A percentile compares a stretch with the other conserved stretches of the same genome.
phyloP scores from a whole-genome alignment of 2,329 filamentous ascomycete species.

The Gaeumannomyces tritici region DNA sequence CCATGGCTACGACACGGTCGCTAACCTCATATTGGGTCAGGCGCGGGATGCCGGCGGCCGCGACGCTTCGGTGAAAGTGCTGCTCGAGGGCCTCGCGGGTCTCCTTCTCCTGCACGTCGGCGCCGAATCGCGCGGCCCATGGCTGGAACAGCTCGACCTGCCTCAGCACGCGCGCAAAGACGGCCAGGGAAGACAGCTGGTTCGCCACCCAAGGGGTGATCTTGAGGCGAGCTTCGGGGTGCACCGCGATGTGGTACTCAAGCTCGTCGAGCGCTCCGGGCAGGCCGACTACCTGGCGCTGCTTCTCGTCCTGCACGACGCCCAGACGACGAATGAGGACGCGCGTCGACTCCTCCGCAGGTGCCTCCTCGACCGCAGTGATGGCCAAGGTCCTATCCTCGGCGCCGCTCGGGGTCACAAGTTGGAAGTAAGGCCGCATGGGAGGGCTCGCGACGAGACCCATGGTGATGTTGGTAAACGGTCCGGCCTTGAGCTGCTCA shows the following conservation, averaged over 20 bases:
- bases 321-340: constrained; percentile 6
- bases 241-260: constrained; percentile 3
- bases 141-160: constrained; percentile 9
- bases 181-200: constrained; percentile 6
- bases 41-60: constrained; percentile 5
- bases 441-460: constrained; percentile 4
- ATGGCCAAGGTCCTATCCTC: constrained; percentile 5
- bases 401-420: constrained; percentile 1
- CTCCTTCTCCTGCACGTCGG: constrained; percentile 8
- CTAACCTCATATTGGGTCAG: constrained; percentile 6
- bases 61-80: constrained; percentile 6
- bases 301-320: constrained; percentile 7
- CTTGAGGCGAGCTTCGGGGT: neutral
- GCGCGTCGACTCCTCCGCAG: constrained; percentile 2
- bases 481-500: constrained; percentile 5
- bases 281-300: constrained; percentile 7
- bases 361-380: constrained; percentile 7
- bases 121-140: constrained; percentile 7
- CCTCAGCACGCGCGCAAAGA: constrained; percentile 5
- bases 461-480: constrained; percentile 4
- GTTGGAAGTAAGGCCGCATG: constrained; percentile 6
- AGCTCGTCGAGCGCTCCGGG: constrained; percentile 9
- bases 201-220: constrained; percentile 5
- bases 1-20: constrained; percentile 3
- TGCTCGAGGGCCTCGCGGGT: constrained; percentile 6